Base-by-base conservation (phyloP, 345 rosid species). In the Geranium brycei region DNA sequence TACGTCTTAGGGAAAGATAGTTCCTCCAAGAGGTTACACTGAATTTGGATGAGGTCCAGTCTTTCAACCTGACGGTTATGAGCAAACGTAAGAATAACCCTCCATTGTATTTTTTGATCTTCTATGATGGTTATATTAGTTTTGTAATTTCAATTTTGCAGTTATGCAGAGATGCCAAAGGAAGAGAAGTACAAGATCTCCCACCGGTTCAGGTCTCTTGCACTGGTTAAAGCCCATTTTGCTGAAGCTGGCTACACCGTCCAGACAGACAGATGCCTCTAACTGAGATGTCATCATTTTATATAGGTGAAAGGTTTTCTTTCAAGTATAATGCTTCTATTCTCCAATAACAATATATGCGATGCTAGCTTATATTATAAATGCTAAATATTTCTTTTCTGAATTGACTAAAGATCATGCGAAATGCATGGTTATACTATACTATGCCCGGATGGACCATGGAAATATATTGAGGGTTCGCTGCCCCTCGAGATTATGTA, bases 31-130 rank as follows among this genome's bases (percentile, higher is more conserved):
- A 73, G 99, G 99, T 69, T 91, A 91, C 7, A 79, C 67, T 61
- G 92, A 87, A 75, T 90, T 93, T 66, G 99, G 97, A 72, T 93
- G 97, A 97, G 99, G 87, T 81, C 96, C 97, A 53, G 73, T 93
- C 68, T 93, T 90, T 74, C 82, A 90, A 74, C 99, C 97, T 2
- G 92, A 90, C 71, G 92, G 89, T 68, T 87, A 86, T 68, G 85
- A 85, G 32, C 85, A 74, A 72, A 91, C 96, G 95, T 91, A 79
- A 57, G 70, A 60, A 31, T 32, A 3, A 69, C 4, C 13, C 51
- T 57, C 64, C 64, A 19, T 23, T 14, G 11, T 40, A 2, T 19
- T 71, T 62, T 47, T 23, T 56, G 10, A 4, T 56, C 32, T 19
- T 30, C n/a, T 58, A 19, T 41, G 58, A 6, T 53, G 19, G 63